phyloP scores from a whole-genome alignment of 1,284 basidiomycete genomes.

The Vanrija sp. region DNA sequence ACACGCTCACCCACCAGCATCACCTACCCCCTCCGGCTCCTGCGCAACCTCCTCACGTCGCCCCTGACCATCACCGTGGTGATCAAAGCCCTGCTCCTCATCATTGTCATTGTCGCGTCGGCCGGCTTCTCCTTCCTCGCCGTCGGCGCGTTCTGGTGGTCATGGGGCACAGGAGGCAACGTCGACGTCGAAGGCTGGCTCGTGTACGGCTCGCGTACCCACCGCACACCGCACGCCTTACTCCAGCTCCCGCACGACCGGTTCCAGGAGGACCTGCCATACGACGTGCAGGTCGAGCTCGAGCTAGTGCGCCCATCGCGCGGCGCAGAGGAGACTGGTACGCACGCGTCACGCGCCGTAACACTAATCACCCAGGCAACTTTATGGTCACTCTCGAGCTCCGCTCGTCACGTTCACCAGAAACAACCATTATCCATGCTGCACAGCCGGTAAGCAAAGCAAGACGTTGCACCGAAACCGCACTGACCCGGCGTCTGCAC shows the following conservation, averaged over 20 bases:
- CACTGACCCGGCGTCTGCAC: neutral
- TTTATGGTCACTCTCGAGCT: slow-evolving; percentile 48
- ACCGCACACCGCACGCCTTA: slow-evolving; percentile 41
- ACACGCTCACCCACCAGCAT: slow-evolving; percentile 22
- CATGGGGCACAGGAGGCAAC: slow-evolving; percentile 42
- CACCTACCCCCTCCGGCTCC: slow-evolving; percentile 32
- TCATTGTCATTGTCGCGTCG: slow-evolving; percentile 32
- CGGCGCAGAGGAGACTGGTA: slow-evolving; percentile 35
- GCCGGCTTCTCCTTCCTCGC: slow-evolving; percentile 41
- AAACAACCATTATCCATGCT: slow-evolving; percentile 26
- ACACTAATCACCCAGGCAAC: slow-evolving; percentile 34
- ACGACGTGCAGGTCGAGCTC: slow-evolving; percentile 48
- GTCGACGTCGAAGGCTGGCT: slow-evolving; percentile 49
- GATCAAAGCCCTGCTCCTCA: slow-evolving; percentile 36
- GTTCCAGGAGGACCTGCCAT: slow-evolving; percentile 45
- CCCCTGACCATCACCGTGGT: slow-evolving; percentile 44
- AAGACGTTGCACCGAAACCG: neutral
- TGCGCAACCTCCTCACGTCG: slow-evolving; percentile 36
- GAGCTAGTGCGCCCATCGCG: slow-evolving; percentile 43
- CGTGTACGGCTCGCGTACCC: slow-evolving; percentile 30
- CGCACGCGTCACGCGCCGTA: slow-evolving; percentile 3
- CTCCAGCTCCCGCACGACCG: slow-evolving; percentile 31
- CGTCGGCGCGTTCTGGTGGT: slow-evolving; percentile 48
- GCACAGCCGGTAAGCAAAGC: slow-evolving; percentile 41
- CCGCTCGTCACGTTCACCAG: slow-evolving; percentile 26